Evolutionary conservation across 2,329 filamentous ascomycete species (phyloP), one percentile per base, ranked within the genome.

Genomic region (Colletotrichum viniferum): DNA sequence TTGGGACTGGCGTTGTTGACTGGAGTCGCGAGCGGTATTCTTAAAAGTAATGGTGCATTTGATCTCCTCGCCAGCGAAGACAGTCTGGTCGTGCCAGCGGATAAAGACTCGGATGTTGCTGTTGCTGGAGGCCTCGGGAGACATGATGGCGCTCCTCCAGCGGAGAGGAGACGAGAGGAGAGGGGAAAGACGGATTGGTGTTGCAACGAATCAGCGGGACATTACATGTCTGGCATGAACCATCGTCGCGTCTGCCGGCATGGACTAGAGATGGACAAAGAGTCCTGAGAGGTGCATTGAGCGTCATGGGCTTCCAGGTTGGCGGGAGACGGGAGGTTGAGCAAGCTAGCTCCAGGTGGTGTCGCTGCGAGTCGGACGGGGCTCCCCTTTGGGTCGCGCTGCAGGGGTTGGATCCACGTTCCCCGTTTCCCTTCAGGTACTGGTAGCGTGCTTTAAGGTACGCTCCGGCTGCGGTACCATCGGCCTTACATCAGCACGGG

Each of bases 41-140:
- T 94, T 96, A 87, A 99, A 99, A 66, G 95, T 98, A 84, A 99
- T 98, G 79, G 93, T 96, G 86, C 97, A 98, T 86, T 96, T 95
- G 82, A 98, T 91, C 82, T 98, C 94, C 88, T 99, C 97, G 85
- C 97, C 97, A 73, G 97, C 95, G 86, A 98, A 99, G 81, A 99
- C 95, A 77, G 95, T 96, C 84, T 96, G 93, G 83, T 98, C 95
- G 84, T 95, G 94, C 94, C 96, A 99, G 87, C 94, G 93, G 84
- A 99, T 95, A 84, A 96, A 98, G 85, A 98, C 96, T 84, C 96
- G 94, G 83, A 99, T 95, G 88, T 97, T 96, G 86, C 87, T 88
- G 87, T 97, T 96, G 86, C 87, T 88, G 77, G 83, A 80, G 78
- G 81, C 82, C 80, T 89, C 87, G 79, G 87, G 84, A 79, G 88